Base-by-base conservation (phyloP, 495 filamentous ascomycete species). In the Penicillium robsamsonii region DNA sequence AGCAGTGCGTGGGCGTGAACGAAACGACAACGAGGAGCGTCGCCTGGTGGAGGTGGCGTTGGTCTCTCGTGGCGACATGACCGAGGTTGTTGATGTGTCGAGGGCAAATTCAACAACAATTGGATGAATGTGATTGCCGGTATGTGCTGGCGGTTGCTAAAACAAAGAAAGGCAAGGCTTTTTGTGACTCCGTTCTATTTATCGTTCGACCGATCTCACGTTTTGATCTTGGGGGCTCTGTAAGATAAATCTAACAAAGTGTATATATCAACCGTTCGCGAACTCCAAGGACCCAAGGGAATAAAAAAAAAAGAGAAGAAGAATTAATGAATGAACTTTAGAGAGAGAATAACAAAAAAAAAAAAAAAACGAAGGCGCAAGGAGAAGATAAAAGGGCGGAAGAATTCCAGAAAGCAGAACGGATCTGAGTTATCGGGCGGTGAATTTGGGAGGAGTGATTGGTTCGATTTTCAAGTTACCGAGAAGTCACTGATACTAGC, bases 11-110 rank as follows among this genome's bases (percentile, higher is more conserved):
- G 74, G 65, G 54, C 73, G 70, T 45, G 70, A 53, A 50, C 67
- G 67, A 50, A 73, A 56, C 22, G 71, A 69, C 25, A 77, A 50
- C 9, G 75, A 77, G 33, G 74, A 69, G 51, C 69, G 71, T 54
- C 73, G 72, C 20, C 71, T 68, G 20, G 68, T 50, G 35, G 72
- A 52, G 59, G 57, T 42, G 45, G 46, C 53, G 31, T 52, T 60
- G 17, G 47, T 50, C 42, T 78, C 72, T 63, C 69, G 65, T 56
- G 68, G 69, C 56, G 72, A 67, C 75, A 78, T 78, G 43, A 63
- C 58, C 59, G 54, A 33, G 42, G 24, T 46, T 40, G 53, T 27
- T 47, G 20, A 17, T 45, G 43, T 37, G 46, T 27, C 42, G 15
- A 30, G 18, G 35, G 46, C 9, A 15, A 41, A 48, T 33, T 45